Percentiles rank a stretch among this genome's conserved stretches.
These are phyloP conservation scores for Periconia sp. DNA, from an alignment of 2,329 filamentous ascomycete species.

Conservation along the genomic window DNA sequence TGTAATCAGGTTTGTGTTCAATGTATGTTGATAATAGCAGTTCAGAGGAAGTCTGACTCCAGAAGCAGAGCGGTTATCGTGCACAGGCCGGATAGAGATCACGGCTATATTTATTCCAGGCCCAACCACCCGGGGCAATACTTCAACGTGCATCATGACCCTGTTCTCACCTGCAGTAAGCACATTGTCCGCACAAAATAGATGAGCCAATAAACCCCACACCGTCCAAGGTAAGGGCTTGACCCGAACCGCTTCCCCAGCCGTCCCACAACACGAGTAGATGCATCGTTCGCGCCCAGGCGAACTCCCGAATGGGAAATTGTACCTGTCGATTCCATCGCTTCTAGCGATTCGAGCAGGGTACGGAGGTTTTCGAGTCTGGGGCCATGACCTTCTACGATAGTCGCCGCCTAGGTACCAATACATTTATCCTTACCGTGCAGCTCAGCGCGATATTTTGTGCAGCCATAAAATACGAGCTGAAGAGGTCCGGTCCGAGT, in stretches of 20 bases:
- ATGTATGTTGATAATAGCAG: too few species aligned
- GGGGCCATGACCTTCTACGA: conserved; percentile 9
- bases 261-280: conserved; percentile 4
- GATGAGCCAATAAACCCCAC: conserved; percentile 12
- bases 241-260: conserved; percentile 2
- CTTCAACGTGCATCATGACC: conserved; percentile 1
- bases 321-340: conserved; percentile 16
- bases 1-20: too few species aligned
- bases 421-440: conserved; percentile 1
- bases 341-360: conserved; percentile 1
- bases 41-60: too few species aligned
- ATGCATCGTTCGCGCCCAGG: conserved; percentile 4
- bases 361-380: not conserved
- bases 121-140: conserved; percentile 7
- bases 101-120: not conserved
- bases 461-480: conserved; percentile 11
- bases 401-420: conserved; percentile 12
- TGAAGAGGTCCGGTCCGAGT: not conserved
- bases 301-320: conserved; percentile 7
- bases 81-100: too few species aligned
- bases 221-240: not conserved
- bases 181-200: conserved; percentile 1
- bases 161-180: not conserved
- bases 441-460: conserved; percentile 11
- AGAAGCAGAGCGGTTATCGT: too few species aligned